Conservation (phyloP, 2,329 filamentous ascomycete genomes). For the Talaromyces marneffei region DNA sequence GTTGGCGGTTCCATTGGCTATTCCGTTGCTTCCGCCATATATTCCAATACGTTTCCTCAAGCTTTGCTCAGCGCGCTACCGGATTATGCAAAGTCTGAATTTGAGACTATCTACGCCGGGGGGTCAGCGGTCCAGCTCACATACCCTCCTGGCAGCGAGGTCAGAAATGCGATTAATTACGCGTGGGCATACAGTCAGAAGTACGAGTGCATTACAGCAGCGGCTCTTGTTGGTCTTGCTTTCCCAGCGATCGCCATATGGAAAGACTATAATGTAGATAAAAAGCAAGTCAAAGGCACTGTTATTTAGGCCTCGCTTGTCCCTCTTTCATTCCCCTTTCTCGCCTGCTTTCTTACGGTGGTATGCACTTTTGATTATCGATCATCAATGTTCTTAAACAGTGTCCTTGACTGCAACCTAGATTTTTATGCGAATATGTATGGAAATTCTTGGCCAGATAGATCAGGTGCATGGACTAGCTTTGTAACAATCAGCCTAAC, state of each 20-base stretch:
- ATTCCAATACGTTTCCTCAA: conserved; percentile 51
- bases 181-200: conserved; percentile 36
- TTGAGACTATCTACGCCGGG: conserved; percentile 21
- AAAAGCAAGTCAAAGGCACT: conserved; percentile 35
- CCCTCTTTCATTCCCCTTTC: neutral
- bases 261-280: conserved; percentile 36
- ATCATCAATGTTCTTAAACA: neutral
- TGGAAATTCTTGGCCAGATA: too few relatives aligned
- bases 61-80: conserved; percentile 45
- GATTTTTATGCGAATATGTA: neutral
- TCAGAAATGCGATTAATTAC: conserved; percentile 30
- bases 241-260: conserved; percentile 33
- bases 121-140: conserved; percentile 25
- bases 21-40: conserved; percentile 43
- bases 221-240: conserved; percentile 27
- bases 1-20: conserved; percentile 34
- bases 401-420: neutral
- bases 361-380: neutral
- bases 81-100: conserved; percentile 18
- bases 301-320: conserved; percentile 17
- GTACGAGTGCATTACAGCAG: conserved; percentile 31
- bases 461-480: too few relatives aligned
- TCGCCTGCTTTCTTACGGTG: neutral
- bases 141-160: conserved; percentile 26
- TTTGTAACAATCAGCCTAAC: too few relatives aligned